Evolutionary conservation across 176 grass and related monocot genomes (phyloP), one percentile per base, ranked within the genome.

Genomic region (Phoenix dactylifera): DNA sequence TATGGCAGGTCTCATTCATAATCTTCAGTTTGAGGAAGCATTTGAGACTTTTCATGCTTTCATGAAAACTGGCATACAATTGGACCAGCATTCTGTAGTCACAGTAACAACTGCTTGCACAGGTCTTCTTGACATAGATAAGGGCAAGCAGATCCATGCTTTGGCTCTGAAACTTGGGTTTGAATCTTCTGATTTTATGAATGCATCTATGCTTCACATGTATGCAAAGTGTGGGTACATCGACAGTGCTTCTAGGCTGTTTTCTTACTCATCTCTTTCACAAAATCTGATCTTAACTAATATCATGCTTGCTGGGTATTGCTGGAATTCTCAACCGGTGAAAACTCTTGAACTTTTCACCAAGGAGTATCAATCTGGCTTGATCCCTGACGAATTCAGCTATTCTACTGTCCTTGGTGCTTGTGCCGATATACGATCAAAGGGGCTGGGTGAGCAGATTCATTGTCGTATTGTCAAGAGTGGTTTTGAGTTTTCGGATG

Each of bases 191-290:
- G 81, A 88, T 76, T 90, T 80, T 57, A 70, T 85, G 52, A 69
- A 62, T 66, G 77, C 86, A 67, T 97, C 92, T 52, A 72, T 97
- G 59, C 76, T 90, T 60, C 69, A 85, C 24, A 88, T 97, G 92
- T 97, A 97, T 57, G 86, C 83, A 72, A 96, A 96, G 85, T 90
- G 80, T 60, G 72, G 80, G 24, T 62, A 59, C 39, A 82, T 81
- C 49, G 57, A 67, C 16, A 64, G 59, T 63, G 84, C 87, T 62
- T 56, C 60, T 74, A 67, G 75, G 65, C 60, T 95, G 35, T 95
- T 87, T 20, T 74, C 71, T 35, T 26, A 66, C 18, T 55, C 80
- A 62, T 20, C 22, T 16, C 74, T 78, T 26, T 69, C 67, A 18
- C 74, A n/a, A 26, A 87, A 75, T 87, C 15, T 73, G 56, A 65